Percentiles rank a stretch among this genome's conserved stretches.
phyloP scores from a whole-genome alignment of 176 grass and related monocot species.

The Pontederia crassipes region DNA sequence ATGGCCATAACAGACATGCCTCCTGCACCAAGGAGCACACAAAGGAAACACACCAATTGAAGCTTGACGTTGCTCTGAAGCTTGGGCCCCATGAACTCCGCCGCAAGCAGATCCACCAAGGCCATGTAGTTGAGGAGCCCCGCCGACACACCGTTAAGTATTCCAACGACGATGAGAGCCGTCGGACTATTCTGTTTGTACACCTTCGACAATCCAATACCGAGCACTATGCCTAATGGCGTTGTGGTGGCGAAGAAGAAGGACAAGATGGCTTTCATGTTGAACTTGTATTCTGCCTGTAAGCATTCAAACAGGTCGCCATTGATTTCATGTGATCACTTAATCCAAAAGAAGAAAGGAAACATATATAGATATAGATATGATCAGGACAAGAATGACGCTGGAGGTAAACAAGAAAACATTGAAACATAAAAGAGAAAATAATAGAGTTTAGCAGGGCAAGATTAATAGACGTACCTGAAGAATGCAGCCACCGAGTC shows the following conservation, averaged over 20 bases:
- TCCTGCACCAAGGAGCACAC: slow-evolving; percentile 68
- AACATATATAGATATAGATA: too few species aligned
- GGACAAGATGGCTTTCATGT: slow-evolving; percentile 46
- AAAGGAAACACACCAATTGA: slow-evolving; percentile 28
- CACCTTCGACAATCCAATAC: slow-evolving; percentile 58
- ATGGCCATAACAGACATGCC: slow-evolving; percentile 85
- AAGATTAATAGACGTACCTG: too few species aligned
- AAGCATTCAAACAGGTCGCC: too few species aligned
- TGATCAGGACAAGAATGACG: too few species aligned
- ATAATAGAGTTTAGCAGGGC: too few species aligned
- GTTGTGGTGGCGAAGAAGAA: slow-evolving; percentile 89
- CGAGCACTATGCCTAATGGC: slow-evolving; percentile 60
- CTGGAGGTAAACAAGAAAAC: too few species aligned
- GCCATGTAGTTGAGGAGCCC: slow-evolving; percentile 89
- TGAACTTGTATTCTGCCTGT: slow-evolving; percentile 50
- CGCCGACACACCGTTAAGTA: slow-evolving; percentile 52
- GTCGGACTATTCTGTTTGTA: slow-evolving; percentile 69
- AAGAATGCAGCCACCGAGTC: slow-evolving; percentile 57
- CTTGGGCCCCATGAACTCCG: slow-evolving; percentile 68
- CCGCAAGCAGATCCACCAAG: slow-evolving; percentile 64
- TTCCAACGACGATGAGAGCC: slow-evolving; percentile 56
- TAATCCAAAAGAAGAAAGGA: too few species aligned
- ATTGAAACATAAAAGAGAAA: too few species aligned
- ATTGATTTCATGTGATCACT: too few species aligned
- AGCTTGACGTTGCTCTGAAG: slow-evolving; percentile 57